Evolutionary conservation across 1,139 yeast genomes (phyloP).

Genomic region (Geotrichum restrictum): DNA sequence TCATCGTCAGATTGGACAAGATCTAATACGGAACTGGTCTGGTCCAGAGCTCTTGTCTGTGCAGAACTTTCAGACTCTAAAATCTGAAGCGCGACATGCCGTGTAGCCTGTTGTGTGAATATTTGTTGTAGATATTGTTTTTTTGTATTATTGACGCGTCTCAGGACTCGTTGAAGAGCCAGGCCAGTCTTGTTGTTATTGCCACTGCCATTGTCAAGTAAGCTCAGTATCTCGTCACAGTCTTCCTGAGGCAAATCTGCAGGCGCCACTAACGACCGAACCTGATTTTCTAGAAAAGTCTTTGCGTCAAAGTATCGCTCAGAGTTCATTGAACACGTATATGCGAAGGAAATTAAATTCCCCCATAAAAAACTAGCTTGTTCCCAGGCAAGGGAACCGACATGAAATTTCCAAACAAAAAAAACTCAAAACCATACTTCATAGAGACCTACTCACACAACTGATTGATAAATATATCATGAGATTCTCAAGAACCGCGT

Average conservation of each 20-base stretch:
- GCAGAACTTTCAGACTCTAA: slow-evolving; percentile 13
- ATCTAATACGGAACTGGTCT: slow-evolving; percentile 10
- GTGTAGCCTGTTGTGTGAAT: slow-evolving; percentile 15
- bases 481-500: slow-evolving; percentile 5
- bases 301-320: slow-evolving; percentile 10
- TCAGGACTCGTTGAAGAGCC: slow-evolving; percentile 8
- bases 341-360: neutral
- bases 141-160: slow-evolving; percentile 9
- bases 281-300: slow-evolving; percentile 8
- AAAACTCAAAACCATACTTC: too few relatives aligned
- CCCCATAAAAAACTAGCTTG: neutral
- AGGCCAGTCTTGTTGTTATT: neutral
- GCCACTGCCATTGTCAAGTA: neutral
- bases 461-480: neutral
- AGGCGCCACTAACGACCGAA: neutral
- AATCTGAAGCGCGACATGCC: slow-evolving; percentile 17
- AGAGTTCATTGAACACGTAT: slow-evolving; percentile 7
- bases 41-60: slow-evolving; percentile 6
- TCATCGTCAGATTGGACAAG: slow-evolving; percentile 12
- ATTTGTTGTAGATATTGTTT: slow-evolving; percentile 10
- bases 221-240: neutral
- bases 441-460: too few relatives aligned
- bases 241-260: slow-evolving; percentile 6
- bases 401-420: neutral
- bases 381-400: neutral